Percentiles rank a stretch among this genome's conserved stretches.
These are phyloP conservation scores for Gossypium raimondii DNA, from an alignment of 345 rosid genomes.

Conservation along the genomic window DNA sequence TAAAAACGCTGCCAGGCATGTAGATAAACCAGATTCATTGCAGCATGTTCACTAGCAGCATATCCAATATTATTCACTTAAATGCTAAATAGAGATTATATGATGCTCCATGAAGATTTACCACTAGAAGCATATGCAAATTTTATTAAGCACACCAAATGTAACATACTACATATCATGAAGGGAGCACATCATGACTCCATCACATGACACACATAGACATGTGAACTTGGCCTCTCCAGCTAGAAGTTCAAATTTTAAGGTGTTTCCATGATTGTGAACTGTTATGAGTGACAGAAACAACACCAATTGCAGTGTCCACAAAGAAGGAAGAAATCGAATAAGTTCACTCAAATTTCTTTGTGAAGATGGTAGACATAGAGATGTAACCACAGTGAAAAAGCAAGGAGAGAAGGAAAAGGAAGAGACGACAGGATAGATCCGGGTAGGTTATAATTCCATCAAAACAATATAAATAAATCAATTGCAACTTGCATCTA, in stretches of 20 bases:
- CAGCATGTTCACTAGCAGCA: neutral
- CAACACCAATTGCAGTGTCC: neutral
- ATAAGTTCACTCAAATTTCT: neutral
- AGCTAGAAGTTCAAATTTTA: constrained; percentile 1
- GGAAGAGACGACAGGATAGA: neutral
- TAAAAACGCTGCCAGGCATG: neutral
- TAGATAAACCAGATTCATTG: neutral
- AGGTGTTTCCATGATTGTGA: neutral
- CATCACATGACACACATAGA: neutral
- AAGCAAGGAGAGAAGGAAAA: constrained; percentile 7
- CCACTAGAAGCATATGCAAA: neutral
- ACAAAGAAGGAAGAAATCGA: neutral
- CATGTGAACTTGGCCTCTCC: neutral
- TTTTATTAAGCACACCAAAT: neutral
- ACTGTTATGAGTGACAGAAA: neutral
- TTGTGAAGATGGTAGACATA: neutral
- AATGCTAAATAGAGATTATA: neutral
- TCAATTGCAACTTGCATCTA: neutral
- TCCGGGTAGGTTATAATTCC: neutral
- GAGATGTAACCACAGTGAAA: neutral
- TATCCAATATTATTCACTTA: neutral
- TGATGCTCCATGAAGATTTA: neutral
- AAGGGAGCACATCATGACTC: neutral
- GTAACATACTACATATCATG: neutral
- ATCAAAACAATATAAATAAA: neutral